Conservation (phyloP, 2,329 filamentous ascomycete genomes). For the Sarocladium strictum region DNA sequence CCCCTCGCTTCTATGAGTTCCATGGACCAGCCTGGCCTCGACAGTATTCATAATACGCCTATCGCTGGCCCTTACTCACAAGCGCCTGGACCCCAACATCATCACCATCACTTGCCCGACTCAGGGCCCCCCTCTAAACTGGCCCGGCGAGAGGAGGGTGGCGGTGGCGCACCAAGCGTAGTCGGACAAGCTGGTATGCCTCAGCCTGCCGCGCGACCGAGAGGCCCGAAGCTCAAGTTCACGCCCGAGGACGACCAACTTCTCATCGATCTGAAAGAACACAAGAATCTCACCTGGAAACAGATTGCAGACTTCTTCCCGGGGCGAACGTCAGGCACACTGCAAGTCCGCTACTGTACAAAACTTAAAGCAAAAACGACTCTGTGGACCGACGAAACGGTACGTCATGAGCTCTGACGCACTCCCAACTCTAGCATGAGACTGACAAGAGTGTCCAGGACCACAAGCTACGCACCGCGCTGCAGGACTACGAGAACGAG, state of each 20-base stretch:
- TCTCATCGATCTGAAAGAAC: constrained; percentile 86
- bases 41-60: constrained; percentile 47
- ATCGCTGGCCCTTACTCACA: constrained; percentile 47
- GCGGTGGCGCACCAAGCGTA: constrained; percentile 68
- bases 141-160: constrained; percentile 52
- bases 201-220: constrained; percentile 68
- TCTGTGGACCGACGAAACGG: constrained; percentile 89
- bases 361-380: constrained; percentile 92
- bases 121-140: constrained; percentile 65
- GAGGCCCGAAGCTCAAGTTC: constrained; percentile 89
- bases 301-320: constrained; percentile 97
- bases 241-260: constrained; percentile 86
- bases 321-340: constrained; percentile 78
- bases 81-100: constrained; percentile 42
- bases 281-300: constrained; percentile 93
- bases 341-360: constrained; percentile 92
- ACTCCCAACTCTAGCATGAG: background rate
- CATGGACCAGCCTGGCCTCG: constrained; percentile 49
- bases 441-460: constrained; percentile 45
- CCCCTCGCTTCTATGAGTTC: constrained; percentile 44
- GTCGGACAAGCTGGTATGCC: constrained; percentile 88
- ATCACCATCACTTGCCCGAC: constrained; percentile 76
- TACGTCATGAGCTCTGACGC: constrained; percentile 40
- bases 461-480: constrained; percentile 67
- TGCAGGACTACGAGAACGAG: constrained; percentile 83